A percentile compares a stretch with the other conserved stretches of the same genome.
phyloP scores from a whole-genome alignment of 2,329 filamentous ascomycete species.

The Emmonsiellopsis sp. region DNA sequence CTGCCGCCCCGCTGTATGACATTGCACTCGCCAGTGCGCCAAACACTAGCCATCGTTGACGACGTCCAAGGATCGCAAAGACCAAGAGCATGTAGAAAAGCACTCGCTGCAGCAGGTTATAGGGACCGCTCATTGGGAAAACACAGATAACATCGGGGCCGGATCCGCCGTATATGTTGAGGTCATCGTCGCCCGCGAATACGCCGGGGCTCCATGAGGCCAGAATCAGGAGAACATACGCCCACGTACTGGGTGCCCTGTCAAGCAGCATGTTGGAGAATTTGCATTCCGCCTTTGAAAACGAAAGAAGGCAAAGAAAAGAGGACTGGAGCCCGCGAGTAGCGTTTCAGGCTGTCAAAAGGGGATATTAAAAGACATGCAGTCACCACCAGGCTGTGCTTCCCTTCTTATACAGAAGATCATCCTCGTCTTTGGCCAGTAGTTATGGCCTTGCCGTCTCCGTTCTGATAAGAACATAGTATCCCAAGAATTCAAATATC shows the following conservation, averaged over 20 bases:
- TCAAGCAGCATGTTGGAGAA: not conserved
- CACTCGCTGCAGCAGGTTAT: slow-evolving; percentile 16
- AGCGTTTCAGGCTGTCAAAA: not conserved
- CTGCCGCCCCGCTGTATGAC: slow-evolving; percentile 15
- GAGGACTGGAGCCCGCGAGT: not conserved
- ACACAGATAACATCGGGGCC: slow-evolving; percentile 7
- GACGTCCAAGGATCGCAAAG: slow-evolving; percentile 16
- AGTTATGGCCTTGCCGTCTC: not conserved
- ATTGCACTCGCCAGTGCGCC: slow-evolving; percentile 17
- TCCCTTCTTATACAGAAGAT: not conserved
- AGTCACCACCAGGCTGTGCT: not conserved
- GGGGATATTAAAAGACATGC: not conserved
- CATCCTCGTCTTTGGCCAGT: not conserved
- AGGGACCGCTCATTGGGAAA: slow-evolving; percentile 15
- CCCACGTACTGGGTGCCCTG: not conserved
- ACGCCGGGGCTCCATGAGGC: not conserved
- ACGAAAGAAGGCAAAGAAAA: not conserved
- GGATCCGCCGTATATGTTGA: slow-evolving; percentile 1
- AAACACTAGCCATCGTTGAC: slow-evolving; percentile 17
- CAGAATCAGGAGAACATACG: not conserved
- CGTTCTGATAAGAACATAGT: not conserved
- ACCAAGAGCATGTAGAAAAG: slow-evolving; percentile 18
- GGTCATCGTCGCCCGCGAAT: not conserved
- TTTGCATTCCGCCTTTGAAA: not conserved
- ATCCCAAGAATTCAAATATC: not conserved